Base-by-base conservation (phyloP, 441 rosid species). In the Adansonia gregorii region DNA sequence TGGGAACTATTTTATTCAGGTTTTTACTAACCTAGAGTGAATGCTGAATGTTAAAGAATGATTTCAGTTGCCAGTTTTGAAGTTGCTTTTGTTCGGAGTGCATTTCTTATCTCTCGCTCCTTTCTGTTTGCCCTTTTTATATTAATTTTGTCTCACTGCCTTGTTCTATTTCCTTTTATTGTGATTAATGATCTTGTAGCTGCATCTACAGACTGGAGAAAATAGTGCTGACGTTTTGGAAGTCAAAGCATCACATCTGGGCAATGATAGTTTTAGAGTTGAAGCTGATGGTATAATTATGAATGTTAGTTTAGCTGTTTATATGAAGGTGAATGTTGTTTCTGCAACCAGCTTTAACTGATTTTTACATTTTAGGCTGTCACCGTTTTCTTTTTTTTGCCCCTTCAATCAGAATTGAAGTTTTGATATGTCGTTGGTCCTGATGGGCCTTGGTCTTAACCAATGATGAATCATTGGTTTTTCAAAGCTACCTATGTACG, bases 1-100 rank as follows among this genome's bases (percentile, higher is more conserved):
- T 85, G 90, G 97, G 79, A 83, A 81, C 72, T 94, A 92, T 89
- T 85, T 87, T 74, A 88, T 94, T 41, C 79, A 90, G 93, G 99
- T 91, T 80, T 9, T 56, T 72, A 76, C 85, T 79, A 76, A 51
- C 75, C 78, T 76, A 48, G 24, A 56, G 35, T 41, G 31, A 31
- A 6, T 73, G 74, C 54, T 82, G 58, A 76, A 46, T 56, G 51
- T 54, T 68, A 72, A 81, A 76, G 31, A 43, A 74, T 81, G 61
- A 64, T 74, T 80, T 77, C 27, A 51, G 64, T 61, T 55, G n/a
- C 55, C 54, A 39, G 64, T 73, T 35, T 43, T 76, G 11, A 65
- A 69, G 22, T 64, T 45, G 45, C 52, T 68, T 64, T 76, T 10
- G 81, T 75, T 67, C 61, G 31, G 64, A 39, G 68, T 69, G 39